A percentile compares a stretch with the other conserved stretches of the same genome.
Evolutionary conservation across 331 rosid genomes (phyloP).

Genomic region (Quercus lobata): DNA sequence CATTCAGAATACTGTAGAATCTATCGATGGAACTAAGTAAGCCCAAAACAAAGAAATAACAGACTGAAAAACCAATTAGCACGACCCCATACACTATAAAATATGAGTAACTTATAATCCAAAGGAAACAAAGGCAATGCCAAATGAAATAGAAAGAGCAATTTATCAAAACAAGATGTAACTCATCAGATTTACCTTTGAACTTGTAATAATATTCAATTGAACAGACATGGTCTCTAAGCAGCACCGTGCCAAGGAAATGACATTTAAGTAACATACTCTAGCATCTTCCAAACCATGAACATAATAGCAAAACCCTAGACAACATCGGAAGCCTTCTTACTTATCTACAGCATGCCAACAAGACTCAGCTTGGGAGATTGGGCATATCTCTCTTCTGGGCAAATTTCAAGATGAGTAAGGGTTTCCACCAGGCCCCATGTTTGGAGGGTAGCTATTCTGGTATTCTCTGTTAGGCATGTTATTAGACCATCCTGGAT

Average conservation of each 20-base stretch:
- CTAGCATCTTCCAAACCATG: conserved; percentile 11
- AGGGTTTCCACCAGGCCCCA: conserved; percentile 35
- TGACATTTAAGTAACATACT: not conserved
- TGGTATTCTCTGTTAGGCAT: conserved; percentile 35
- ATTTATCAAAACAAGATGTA: not conserved
- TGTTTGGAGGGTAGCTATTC: conserved; percentile 26
- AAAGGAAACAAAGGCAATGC: not conserved
- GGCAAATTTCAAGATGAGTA: conserved; percentile 19
- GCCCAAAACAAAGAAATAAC: too few relatives aligned
- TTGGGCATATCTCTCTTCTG: conserved; percentile 1
- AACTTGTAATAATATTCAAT: conserved; percentile 1
- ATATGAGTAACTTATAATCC: not conserved
- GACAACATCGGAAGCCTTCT: conserved; percentile 16
- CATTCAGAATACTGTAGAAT: too few relatives aligned
- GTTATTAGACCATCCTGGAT: conserved; percentile 50
- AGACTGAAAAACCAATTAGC: too few relatives aligned
- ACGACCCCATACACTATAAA: not conserved
- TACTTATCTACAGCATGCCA: conserved; percentile 41
- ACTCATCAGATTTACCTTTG: not conserved
- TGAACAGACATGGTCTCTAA: conserved; percentile 11
- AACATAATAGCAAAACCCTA: conserved; percentile 5
- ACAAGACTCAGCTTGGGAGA: conserved; percentile 11
- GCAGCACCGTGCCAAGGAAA: not conserved
- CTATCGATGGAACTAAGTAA: too few relatives aligned
- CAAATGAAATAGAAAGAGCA: not conserved